Conservation (phyloP, 2,329 filamentous ascomycete genomes). For the Dryadomyces quercus-mongolicae region DNA sequence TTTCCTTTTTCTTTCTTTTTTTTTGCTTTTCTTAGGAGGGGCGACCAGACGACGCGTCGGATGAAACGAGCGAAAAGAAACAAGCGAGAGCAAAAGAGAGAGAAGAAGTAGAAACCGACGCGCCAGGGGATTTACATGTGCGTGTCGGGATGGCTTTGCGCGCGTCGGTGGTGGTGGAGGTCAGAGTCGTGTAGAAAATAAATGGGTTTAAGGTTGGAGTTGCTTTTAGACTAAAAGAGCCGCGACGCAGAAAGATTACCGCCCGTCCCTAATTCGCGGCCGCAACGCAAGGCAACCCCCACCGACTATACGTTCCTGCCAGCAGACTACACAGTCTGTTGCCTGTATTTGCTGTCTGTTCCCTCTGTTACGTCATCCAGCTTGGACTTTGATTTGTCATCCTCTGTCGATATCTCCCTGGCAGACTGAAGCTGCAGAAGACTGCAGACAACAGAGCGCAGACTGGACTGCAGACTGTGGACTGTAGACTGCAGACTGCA, state of each 20-base stretch:
- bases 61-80: background rate
- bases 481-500: too few species aligned
- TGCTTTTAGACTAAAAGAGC: constrained; percentile 1
- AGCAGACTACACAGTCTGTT: background rate
- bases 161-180: background rate
- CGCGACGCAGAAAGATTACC: background rate
- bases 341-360: background rate
- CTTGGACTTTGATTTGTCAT: too few species aligned
- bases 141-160: background rate
- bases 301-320: background rate
- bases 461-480: too few species aligned
- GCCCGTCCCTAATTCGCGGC: background rate
- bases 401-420: too few species aligned
- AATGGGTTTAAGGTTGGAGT: background rate
- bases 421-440: too few species aligned
- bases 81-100: background rate
- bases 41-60: background rate
- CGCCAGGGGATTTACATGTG: background rate
- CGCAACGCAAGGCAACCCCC: background rate
- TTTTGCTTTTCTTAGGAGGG: too few species aligned
- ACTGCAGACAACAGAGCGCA: too few species aligned
- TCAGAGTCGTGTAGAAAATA: background rate
- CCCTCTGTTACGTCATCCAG: background rate
- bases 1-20: too few species aligned
- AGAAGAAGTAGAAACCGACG: background rate